Evolutionary conservation across 768 basidiomycete genomes (phyloP), one percentile per base, ranked within the genome.

Genomic region (Macrolepiota fuliginosa): DNA sequence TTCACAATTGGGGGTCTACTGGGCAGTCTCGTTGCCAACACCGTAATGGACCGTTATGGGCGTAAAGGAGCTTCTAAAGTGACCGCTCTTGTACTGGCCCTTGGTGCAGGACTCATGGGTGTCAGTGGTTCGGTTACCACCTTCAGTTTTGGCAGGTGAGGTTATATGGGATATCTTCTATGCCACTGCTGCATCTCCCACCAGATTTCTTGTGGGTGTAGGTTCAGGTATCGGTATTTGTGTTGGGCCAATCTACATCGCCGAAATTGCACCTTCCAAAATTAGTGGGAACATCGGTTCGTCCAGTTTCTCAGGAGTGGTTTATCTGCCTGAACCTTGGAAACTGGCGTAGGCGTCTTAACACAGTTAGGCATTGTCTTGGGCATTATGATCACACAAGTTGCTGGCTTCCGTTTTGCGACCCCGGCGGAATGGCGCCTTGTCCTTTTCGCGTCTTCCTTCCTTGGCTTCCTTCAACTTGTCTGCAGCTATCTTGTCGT

Each of bases 1-100:
- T 97, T 93, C 75, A 95, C 94, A 1, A 73, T 92, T 15, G 96
- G 96, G 12, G 96, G 96, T 39, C 81, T 98, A 25, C 63, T 87
- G 15, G 94, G 94, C 7, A 92, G 91, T 69, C 68, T 89, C 27
- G 70, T 77, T 13, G 87, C 92, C 2, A 89, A 89, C 67, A 68
- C 82, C 19, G 67, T 88, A 60, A 90, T 91, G 81, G 89, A 91
- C 64, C 77, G 79, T 35, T 82, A 76, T 68, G 94, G 94, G 2
- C 83, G 92, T 32, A 89, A 81, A 62, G 85, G 85, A 10, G 87
- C 92, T 1, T 78, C 86, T 2, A 79, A 82, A 29, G 61, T 83
- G 32, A 91, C 85, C 56, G 81, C 90, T 1, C 63, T 78, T 15
- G 70, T 88, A 42, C 80, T 85, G 47, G 77, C 77, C 22, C 63